Base-by-base conservation (phyloP, 768 basidiomycete species). In the Tulasnella sp. region DNA sequence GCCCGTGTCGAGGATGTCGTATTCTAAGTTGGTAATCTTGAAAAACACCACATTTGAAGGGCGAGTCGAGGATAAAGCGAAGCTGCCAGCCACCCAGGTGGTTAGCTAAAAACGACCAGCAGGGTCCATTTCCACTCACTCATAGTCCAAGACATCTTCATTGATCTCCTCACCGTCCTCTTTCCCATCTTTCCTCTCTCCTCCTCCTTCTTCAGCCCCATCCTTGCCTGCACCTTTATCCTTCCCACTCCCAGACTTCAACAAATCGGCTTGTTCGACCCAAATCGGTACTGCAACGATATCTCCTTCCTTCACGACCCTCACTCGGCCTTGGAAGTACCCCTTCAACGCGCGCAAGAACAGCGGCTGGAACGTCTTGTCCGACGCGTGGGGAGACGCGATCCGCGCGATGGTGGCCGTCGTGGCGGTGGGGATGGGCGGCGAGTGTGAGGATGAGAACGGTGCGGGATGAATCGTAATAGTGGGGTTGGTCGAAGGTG, bases 321-420 rank as follows among this genome's bases (percentile, higher is more conserved):
- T 86, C 75, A 83, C 88, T 1, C 83, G 81, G 0, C 81, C 80
- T 39, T 86, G 84, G 80, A 97, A 94, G 81, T 91, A 88, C 7
- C 79, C 72, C 76, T 89, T 91, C 72, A 97, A 83, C 7, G 88
- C 87, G 25, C 84, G 83, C 31, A 93, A 80, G 80, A 91, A 89
- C 7, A 88, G 80, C 0, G 85, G 80, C 80, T 94, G 91, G 80
- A 91, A 91, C 39, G 83, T 81, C 58, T 89, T 88, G 81, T 89
- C 88, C 15, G 86, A 89, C 1, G 92, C 89, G 74, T 89, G 83
- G 0, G 93, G 90, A 0, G 93, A 93, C 0, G 92, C 89, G 8
- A 97, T 85, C n/a, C 93, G 89, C 1, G 93, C 91, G 72, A 97
- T 85, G 0, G 91, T 92, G 29, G 96, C 83, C 1, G 88, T 84